Base-by-base conservation (phyloP, 2,329 filamentous ascomycete species). In the Colletotrichum magnum region DNA sequence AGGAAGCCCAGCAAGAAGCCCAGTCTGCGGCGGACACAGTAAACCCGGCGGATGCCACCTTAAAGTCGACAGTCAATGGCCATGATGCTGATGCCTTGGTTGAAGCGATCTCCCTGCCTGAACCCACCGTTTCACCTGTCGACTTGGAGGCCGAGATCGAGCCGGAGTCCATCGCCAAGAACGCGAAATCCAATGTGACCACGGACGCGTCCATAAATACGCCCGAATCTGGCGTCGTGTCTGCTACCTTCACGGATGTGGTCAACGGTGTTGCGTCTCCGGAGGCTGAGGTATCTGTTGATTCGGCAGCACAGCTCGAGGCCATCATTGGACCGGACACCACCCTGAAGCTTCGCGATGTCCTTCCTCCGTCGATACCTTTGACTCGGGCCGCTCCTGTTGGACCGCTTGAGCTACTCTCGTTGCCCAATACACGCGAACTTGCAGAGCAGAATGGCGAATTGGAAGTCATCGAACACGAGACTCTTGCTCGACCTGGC, bases 341-440 rank as follows among this genome's bases (percentile, higher is more conserved):
- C n/a, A 15, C 39, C 16, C 48, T 43, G 24, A 18, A 28, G 28
- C 12, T 41, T 18, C 45, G 12, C 5, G 7, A 58, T 16, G 3
- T n/a, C 24, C 32, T 58, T 28, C 16, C 21, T 10, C 9, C 28
- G 9, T n/a, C 53, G 1, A 16, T 6, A 13, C 5, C 53, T 13
- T 9, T 58, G 16, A 21, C 12, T 21, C 16, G 15, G 24, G 21
- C 39, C 10, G 39, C 79, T 1, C 82, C 82, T 1, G 79, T 82
- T 58, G 81, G 80, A 4, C 83, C 83, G 4, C 69, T 76, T 58
- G 79, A 85, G 70, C 79, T 90, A 6, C 77, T 90, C 9, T 81
- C 85, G 10, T 77, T 90, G 36, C 88, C 88, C 18, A 89, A 90
- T 73, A 89, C 87, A 0, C 9, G 47, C 4, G 15, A 10, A n/a